Base-by-base conservation (phyloP, 495 filamentous ascomycete genomes). In the Physcia stellaris region DNA sequence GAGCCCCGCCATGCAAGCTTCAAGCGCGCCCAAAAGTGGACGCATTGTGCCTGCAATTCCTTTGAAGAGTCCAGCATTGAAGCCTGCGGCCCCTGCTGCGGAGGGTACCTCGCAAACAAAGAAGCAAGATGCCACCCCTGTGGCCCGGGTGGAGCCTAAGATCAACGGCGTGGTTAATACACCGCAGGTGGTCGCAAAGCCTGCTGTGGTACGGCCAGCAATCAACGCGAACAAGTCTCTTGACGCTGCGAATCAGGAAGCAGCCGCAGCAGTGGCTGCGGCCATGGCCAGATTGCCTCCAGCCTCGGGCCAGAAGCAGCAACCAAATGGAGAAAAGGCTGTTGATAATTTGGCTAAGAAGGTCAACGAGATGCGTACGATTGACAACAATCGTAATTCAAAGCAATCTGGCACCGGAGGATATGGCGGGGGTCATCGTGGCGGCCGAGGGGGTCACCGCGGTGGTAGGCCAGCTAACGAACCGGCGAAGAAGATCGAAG, bases 361-460 rank as follows among this genome's bases (percentile, higher is more conserved):
- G 58, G 82, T 95, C 45, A 78, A 82, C 41, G 82, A 95, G 40
- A 83, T 96, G 80, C 73, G 81, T 37, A 71, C 83, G 1, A 81
- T 75, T 39, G 63, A 65, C 24, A 42, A 43, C n/a, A 40, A 37
- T 24, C 42, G 51, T 11, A 51, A 54, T 6, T 55, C 59, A 36
- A 57, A 56, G 32, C 57, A 67, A 22, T 62, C 62, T 28, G 59
- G 64, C 7, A 59, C 59, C 20, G 64, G 67, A 22, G 58, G 59
- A 23, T 63, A 63, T 34, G 64, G 71, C 35, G 67, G 71, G 31
- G 67, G 71, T 37, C 71, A 67, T 38, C 66, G 70, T 24, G 69
- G 70, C 24, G 63, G 79, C 39, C 51, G 68, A 20, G 50, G 63
- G 26, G 62, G 66, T 19, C 55, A 65, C 42, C 72, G 74, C 41